Evolutionary conservation across 2,329 filamentous ascomycete genomes (phyloP), one percentile per base, ranked within the genome.

Genomic region (Epichloe festucae): DNA sequence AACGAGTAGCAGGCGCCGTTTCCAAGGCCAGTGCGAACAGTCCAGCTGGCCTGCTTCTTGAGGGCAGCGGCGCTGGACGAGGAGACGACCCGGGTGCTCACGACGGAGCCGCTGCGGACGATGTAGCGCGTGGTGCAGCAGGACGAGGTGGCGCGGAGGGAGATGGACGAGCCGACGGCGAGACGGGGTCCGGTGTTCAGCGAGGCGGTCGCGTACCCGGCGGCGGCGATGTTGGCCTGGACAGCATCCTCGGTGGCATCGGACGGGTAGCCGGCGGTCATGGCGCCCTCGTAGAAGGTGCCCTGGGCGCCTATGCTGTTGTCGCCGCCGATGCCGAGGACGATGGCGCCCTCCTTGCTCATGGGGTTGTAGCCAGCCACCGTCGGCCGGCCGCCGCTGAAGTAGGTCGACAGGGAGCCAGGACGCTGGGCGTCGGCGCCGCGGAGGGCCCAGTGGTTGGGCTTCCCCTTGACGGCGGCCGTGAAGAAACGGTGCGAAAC

Each of bases 281-380:
- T 81, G 23, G 76, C 79, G 23, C 80, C 81, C 64, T 84, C 81
- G 63, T 84, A 81, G 59, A 81, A 81, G 0, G 79, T 83, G 27
- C 81, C 80, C 59, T 82, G 77, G 0, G 71, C 80, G 46, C 75
- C 59, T 57, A 69, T 67, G 59, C 77, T 81, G 66, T 81, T 85
- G 57, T 84, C 81, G 7, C 81, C 81, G n/a, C 81, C 81, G 50
- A 84, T 82, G n/a, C 81, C 81, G n/a, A 84, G 77, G 53, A 84
- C 73, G 44, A 85, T 81, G 52, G 80, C 75, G 12, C 81, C 81
- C 59, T 85, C 80, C 56, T 84, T 82, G 56, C 59, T 69, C 81
- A 84, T 85, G 0, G 75, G 72, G 60, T 81, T 76, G 65, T 84
- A 60, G 48, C 58, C 58, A 39, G n/a, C 38, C 19, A 14, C 23